A percentile compares a stretch with the other conserved stretches of the same genome.
Conservation (phyloP, 345 rosid species). For the Iberis pinnata region DNA sequence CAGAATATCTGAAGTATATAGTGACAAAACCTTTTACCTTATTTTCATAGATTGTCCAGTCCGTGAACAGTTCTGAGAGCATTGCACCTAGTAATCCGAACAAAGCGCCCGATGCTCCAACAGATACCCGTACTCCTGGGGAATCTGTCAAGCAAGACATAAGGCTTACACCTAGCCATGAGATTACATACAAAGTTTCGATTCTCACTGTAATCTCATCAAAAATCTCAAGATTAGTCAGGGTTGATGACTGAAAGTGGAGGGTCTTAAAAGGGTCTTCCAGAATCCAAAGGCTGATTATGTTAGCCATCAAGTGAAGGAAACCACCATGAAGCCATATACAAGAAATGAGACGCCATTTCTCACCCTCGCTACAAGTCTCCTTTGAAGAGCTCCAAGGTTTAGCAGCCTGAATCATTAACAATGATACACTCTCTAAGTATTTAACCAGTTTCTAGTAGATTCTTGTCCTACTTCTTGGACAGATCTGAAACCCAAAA, state of each 20-base stretch:
- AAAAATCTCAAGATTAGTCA: neutral
- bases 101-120: constrained; percentile 92
- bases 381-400: constrained; percentile 68
- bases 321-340: constrained; percentile 93
- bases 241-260: neutral
- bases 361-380: constrained; percentile 46
- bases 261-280: constrained; percentile 26
- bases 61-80: constrained; percentile 88
- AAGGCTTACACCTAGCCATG: constrained; percentile 87
- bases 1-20: neutral
- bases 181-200: constrained; percentile 54
- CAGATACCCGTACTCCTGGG: constrained; percentile 42
- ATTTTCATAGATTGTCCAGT: constrained; percentile 81
- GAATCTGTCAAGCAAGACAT: constrained; percentile 44
- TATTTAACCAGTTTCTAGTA: neutral
- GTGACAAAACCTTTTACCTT: constrained; percentile 43
- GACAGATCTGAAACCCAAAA: neutral
- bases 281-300: constrained; percentile 93
- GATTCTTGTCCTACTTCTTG: neutral
- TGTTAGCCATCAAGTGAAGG: constrained; percentile 61
- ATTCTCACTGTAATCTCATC: constrained; percentile 54
- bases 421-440: constrained; percentile 9
- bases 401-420: constrained; percentile 47
- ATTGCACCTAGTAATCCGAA: constrained; percentile 95
- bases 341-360: constrained; percentile 72